Percentiles rank a stretch among this genome's conserved stretches.
Evolutionary conservation across 2,329 filamentous ascomycete genomes (phyloP).

Genomic region (Aspergillus unguis): DNA sequence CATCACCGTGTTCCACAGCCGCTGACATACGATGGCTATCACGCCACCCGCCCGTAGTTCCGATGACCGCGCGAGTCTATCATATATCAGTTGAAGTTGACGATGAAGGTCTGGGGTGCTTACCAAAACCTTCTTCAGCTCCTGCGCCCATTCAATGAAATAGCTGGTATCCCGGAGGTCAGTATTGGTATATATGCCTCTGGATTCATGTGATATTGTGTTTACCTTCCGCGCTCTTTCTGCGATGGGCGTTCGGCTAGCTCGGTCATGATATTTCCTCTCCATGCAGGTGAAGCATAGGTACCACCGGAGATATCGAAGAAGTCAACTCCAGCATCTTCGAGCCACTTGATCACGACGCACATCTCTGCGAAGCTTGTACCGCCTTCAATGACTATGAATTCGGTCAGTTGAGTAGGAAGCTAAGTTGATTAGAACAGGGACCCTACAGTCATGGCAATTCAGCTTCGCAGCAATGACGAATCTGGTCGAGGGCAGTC

Average conservation of each 20-base stretch:
- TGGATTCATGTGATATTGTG: background rate
- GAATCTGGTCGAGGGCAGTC: conserved; percentile 11
- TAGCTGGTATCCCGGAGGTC: background rate
- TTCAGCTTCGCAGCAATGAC: background rate
- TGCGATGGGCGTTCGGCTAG: background rate
- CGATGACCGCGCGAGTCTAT: conserved; percentile 22
- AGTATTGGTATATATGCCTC: background rate
- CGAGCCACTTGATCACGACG: conserved; percentile 23
- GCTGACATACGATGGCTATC: conserved; percentile 21
- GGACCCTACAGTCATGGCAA: background rate
- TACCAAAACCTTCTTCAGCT: background rate
- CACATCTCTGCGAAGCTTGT: conserved; percentile 20
- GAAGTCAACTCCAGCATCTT: conserved; percentile 23
- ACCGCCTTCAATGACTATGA: conserved; percentile 22
- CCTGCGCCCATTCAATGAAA: background rate
- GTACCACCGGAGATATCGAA: conserved; percentile 24
- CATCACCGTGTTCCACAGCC: conserved; percentile 18
- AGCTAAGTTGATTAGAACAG: background rate
- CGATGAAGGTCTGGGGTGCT: background rate
- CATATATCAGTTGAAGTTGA: background rate
- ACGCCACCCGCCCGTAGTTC: conserved; percentile 24
- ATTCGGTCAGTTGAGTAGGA: background rate
- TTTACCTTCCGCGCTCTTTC: background rate
- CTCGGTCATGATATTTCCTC: background rate
- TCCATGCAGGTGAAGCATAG: conserved; percentile 18